phyloP scores from a whole-genome alignment of 164 flowering plant species.

The Macadamia integrifolia region DNA sequence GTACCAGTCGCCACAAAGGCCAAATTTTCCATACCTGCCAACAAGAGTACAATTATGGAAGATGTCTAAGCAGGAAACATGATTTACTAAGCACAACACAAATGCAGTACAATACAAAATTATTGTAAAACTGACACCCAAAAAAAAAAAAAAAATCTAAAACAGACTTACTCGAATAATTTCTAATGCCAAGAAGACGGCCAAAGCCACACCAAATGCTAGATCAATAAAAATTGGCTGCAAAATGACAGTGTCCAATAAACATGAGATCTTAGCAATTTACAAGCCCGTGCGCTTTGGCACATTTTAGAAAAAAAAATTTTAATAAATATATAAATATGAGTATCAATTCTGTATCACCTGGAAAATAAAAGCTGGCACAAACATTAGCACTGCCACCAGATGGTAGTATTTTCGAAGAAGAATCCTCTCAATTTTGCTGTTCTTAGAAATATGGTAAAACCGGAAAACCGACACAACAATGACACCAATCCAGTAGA shows the following conservation, averaged over 20 bases:
- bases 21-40: conserved; percentile 93
- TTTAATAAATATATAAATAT: not conserved
- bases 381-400: conserved; percentile 87
- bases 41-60: conserved; percentile 9
- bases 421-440: conserved; percentile 88
- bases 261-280: not conserved
- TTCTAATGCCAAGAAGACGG: conserved; percentile 78
- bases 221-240: conserved; percentile 89
- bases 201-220: conserved; percentile 96
- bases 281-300: not conserved
- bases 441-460: conserved; percentile 76
- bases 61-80: not conserved
- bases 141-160: not conserved
- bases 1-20: conserved; percentile 74
- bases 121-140: not conserved
- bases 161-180: conserved; percentile 76
- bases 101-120: not conserved
- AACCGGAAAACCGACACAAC: conserved; percentile 62
- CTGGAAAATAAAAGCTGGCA: conserved; percentile 89
- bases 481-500: conserved; percentile 73
- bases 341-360: conserved; percentile 24
- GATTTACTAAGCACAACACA: not conserved
- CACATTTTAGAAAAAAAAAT: not conserved
- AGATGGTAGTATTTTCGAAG: conserved; percentile 96
- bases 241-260: conserved; percentile 10